A percentile compares a stretch with the other conserved stretches of the same genome.
Evolutionary conservation across 768 basidiomycete species (phyloP).

Genomic region (Tricholoma flavovirens): DNA sequence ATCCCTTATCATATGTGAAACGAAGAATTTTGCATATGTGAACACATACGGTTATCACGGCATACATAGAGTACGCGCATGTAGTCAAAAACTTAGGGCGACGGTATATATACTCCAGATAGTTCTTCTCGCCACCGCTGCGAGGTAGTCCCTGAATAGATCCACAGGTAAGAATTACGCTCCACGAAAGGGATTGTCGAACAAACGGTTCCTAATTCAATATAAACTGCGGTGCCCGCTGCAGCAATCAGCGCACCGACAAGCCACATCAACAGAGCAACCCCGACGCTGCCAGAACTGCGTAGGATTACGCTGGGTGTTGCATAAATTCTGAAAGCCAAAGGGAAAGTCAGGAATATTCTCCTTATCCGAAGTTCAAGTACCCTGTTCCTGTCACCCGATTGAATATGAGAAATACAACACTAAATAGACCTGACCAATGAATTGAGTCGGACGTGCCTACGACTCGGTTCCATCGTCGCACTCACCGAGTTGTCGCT

Average conservation of each 20-base stretch:
- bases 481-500: slow-evolving; percentile 12
- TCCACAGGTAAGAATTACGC: background rate
- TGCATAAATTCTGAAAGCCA: slow-evolving; percentile 53
- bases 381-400: slow-evolving; percentile 69
- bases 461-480: background rate
- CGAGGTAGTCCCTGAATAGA: slow-evolving; percentile 53
- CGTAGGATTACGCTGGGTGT: slow-evolving; percentile 63
- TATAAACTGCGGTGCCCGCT: slow-evolving; percentile 63
- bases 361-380: too few species aligned
- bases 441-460: background rate
- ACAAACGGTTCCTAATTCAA: slow-evolving; percentile 69
- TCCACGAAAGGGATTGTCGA: background rate
- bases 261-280: slow-evolving; percentile 66
- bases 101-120: slow-evolving; percentile 65
- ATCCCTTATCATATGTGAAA: slow-evolving; percentile 36
- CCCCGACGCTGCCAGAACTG: slow-evolving; percentile 64
- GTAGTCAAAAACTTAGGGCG: slow-evolving; percentile 56
- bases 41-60: slow-evolving; percentile 48
- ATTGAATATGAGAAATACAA: slow-evolving; percentile 67
- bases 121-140: slow-evolving; percentile 74
- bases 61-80: slow-evolving; percentile 53
- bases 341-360: background rate
- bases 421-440: slow-evolving; percentile 41
- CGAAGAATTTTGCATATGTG: background rate
- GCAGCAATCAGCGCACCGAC: slow-evolving; percentile 59